phyloP scores from a whole-genome alignment of 352 stramenopile species.

The Aphanomyces invadans region DNA sequence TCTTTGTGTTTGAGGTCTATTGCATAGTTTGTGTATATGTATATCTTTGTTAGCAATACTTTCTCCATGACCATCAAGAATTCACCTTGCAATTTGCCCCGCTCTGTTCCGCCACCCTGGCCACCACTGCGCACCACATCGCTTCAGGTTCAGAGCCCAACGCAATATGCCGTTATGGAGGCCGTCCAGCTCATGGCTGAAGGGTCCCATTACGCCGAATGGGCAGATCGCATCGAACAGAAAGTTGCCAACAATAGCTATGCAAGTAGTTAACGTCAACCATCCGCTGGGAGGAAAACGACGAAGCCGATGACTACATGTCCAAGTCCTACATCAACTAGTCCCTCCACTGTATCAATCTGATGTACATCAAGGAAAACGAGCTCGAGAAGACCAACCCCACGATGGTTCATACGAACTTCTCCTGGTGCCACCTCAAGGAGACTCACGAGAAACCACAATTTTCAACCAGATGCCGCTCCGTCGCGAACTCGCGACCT shows the following conservation, averaged over 20 bases:
- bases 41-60: no score
- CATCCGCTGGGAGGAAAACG: not conserved
- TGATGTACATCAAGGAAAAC: not conserved
- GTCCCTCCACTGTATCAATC: not conserved
- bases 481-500: not conserved
- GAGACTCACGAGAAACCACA: not conserved
- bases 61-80: no score
- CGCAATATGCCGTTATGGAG: not conserved
- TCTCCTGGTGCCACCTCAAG: not conserved
- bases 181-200: not conserved
- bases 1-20: no score
- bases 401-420: not conserved
- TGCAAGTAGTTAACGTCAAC: not conserved
- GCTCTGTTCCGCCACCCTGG: not conserved
- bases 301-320: not conserved
- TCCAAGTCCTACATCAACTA: not conserved
- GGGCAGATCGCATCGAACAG: not conserved
- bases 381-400: not conserved
- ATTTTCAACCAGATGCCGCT: not conserved
- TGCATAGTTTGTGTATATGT: no score
- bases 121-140: not conserved
- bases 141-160: not conserved
- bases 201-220: not conserved
- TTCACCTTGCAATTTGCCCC: not conserved
- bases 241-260: not conserved